Evolutionary conservation across 192 early-diverging fungal species (phyloP), one percentile per base, ranked within the genome.

Genomic region (Backusella tuberculispora): DNA sequence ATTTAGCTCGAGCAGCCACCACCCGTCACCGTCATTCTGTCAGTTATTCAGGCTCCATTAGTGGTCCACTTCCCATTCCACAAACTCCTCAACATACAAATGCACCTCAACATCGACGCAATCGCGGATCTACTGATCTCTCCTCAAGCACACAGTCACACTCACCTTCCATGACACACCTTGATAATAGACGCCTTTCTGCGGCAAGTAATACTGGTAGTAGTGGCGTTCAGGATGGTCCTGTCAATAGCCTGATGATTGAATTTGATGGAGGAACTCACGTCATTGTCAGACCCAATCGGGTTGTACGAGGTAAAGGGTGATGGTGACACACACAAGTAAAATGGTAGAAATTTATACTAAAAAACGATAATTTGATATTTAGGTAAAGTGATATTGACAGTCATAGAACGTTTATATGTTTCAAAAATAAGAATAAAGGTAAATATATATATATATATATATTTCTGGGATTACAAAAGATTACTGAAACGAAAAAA

Each of bases 261-360:
- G 81, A 83, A 43, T 83, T 83, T 45, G 81, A 83, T 24, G 81
- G 81, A 12, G 81, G 81, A 12, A 63, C 74, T 38, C 81, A 83
- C 66, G 71, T 83, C 53, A 83, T 83, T 71, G 63, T 83, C 26
- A 70, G 81, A 15, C 81, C 81, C 0, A 76, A 79, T 69, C 70
- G 81, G 37, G 74, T 76, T 19, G 74, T 83, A 15, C 63, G 81
- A 76, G 81, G 81, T 83, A 64, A 64, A 48, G 43, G n/a, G 13
- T 26, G 19, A 60, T 8, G 38, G 17, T 19, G 21, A 66, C 17
- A 47, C 5, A 45, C 0, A 19, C n/a, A 19, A 19, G 4, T 21
- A 50, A 50, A 19, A 50, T 50, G 12, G 7, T 21, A 6, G 6
- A 50, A 0, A 34, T 34, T 34, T 34, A 34, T 34, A 34, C 29